Evolutionary conservation across 345 rosid genomes (phyloP).

Genomic region (Stellera chamaejasme): DNA sequence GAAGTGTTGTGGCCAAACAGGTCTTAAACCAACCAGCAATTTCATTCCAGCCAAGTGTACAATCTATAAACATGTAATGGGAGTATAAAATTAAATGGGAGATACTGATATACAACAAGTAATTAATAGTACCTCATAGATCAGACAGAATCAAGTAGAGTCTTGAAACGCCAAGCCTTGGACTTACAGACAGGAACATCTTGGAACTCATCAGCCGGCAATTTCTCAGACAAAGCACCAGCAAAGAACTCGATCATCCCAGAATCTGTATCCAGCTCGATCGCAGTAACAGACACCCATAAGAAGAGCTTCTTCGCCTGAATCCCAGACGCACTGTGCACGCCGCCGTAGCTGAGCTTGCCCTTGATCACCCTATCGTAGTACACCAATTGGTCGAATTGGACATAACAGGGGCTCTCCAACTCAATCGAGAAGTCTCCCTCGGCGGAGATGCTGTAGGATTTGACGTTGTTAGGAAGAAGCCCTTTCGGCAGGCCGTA

Average conservation of each 20-base stretch:
- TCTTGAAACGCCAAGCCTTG: constrained; percentile 18
- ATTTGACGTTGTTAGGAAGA: constrained; percentile 46
- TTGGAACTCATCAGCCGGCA: constrained; percentile 51
- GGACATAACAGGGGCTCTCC: constrained; percentile 39
- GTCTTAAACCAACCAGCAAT: too few relatives aligned
- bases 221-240: constrained; percentile 54
- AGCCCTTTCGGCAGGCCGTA: constrained; percentile 72
- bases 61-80: too few relatives aligned
- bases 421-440: constrained; percentile 51
- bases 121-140: constrained; percentile 7
- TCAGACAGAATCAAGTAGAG: constrained; percentile 22
- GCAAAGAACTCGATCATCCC: constrained; percentile 59
- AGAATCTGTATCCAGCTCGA: constrained; percentile 30
- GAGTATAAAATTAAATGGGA: too few relatives aligned
- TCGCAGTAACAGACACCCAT: constrained; percentile 61
- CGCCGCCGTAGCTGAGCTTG: constrained; percentile 52
- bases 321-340: constrained; percentile 46
- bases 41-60: too few relatives aligned
- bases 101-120: too few relatives aligned
- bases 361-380: constrained; percentile 49
- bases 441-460: constrained; percentile 40
- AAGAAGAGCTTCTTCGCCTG: constrained; percentile 55
- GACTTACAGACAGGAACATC: constrained; percentile 45
- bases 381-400: constrained; percentile 44
- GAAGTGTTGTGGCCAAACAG: too few relatives aligned